Percentiles rank a stretch among this genome's conserved stretches.
Conservation (phyloP, 1,284 basidiomycete species). For the Ustilago lituana region DNA sequence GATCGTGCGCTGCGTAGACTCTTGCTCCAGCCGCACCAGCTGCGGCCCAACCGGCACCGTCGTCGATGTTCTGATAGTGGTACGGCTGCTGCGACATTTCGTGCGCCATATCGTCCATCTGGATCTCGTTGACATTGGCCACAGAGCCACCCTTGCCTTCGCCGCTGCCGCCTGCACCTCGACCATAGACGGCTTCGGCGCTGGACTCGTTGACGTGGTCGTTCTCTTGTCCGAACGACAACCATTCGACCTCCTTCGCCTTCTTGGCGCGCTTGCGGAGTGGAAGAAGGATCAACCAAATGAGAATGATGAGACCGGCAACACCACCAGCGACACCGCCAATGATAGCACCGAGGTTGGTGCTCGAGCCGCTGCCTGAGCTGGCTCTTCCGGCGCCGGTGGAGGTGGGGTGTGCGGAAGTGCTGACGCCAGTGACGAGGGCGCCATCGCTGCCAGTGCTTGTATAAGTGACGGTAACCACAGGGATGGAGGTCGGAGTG, state of each 20-base stretch:
- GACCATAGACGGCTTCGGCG: slow-evolving; percentile 49
- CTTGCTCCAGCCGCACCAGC: slow-evolving; percentile 23
- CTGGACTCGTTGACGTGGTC: slow-evolving; percentile 52
- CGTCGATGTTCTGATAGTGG: slow-evolving; percentile 40
- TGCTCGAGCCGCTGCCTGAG: slow-evolving; percentile 19
- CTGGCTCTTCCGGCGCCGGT: slow-evolving; percentile 3
- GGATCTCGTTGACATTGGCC: slow-evolving; percentile 49
- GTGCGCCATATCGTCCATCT: slow-evolving; percentile 45
- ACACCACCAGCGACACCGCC: slow-evolving; percentile 56
- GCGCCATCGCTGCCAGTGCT: slow-evolving; percentile 23
- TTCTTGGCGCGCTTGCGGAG: slow-evolving; percentile 46
- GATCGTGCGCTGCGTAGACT: slow-evolving; percentile 23
- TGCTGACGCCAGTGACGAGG: slow-evolving; percentile 27
- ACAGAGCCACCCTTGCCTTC: slow-evolving; percentile 46
- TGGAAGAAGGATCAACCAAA: slow-evolving; percentile 54
- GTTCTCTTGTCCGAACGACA: slow-evolving; percentile 54
- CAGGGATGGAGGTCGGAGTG: slow-evolving; percentile 19
- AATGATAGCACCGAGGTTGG: slow-evolving; percentile 55
- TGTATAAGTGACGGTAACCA: slow-evolving; percentile 41
- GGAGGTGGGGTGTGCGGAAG: slow-evolving; percentile 24
- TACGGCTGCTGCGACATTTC: slow-evolving; percentile 46
- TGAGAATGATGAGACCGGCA: slow-evolving; percentile 47
- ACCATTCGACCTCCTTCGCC: slow-evolving; percentile 57
- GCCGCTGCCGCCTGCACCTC: slow-evolving; percentile 39
- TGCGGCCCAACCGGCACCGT: slow-evolving; percentile 26